Evolutionary conservation across 345 rosid species (phyloP), one percentile per base, ranked within the genome.

Genomic region (Dipteronia sinensis): DNA sequence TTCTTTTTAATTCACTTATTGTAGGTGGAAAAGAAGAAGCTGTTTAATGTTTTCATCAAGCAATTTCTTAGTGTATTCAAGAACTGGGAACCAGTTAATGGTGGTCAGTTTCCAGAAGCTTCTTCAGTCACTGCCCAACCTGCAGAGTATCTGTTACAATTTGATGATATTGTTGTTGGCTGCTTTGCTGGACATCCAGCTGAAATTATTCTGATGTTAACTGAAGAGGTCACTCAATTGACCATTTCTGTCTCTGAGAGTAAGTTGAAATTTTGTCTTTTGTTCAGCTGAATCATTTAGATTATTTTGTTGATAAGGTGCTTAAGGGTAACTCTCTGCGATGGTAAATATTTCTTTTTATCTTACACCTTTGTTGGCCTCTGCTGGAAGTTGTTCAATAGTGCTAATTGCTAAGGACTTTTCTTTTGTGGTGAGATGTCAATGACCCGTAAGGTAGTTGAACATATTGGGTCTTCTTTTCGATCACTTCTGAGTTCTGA

Each of bases 171-270:
- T 6, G 80, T 85, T 62, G 77, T 85, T 75, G 95, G 93, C 53
- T 91, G 93, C 85, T 85, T 79, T 65, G 81, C 75, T n/a, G 95
- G 92, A 69, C 95, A 91, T 82, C 95, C 95, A 34, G 78, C 93
- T 73, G 93, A 85, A 79, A 72, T 88, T 53, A 85, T 91, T 85
- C 58, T 79, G 78, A 17, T 73, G 59, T 78, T 91, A 80, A 81
- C 77, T 75, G 92, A 87, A 82, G 91, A 91, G 88, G 63, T 89
- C 62, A 75, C 71, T 29, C 84, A 73, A 51, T 78, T 91, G 75
- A 89, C 88, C 34, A 25, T 83, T 47, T 78, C 81, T 71, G 71
- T 91, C 49, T 58, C 81, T 15, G 89, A 87, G 76, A 67, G 93
- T 91, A 91, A 88, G 93, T 88, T 76, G 66, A 76, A 10, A 63